Base-by-base conservation (phyloP, 2,329 filamentous ascomycete species). In the Simplicillium aogashimaense region DNA sequence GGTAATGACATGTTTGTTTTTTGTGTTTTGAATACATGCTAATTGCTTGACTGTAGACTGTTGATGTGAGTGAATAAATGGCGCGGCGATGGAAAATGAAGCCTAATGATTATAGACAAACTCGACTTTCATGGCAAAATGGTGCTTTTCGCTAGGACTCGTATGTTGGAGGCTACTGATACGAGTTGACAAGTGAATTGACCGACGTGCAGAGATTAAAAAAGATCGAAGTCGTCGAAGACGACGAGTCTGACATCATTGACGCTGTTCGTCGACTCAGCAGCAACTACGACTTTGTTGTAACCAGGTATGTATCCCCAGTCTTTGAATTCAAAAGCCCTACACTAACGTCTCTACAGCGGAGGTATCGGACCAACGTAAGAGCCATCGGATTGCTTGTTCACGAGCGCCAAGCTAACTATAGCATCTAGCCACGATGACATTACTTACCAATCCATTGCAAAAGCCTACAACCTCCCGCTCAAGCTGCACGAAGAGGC, bases 361-460 rank as follows among this genome's bases (percentile, higher is more conserved):
- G 90, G 92, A 49, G 90, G 92, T 25, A 97, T 98, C 55, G 90
- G 90, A 10, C 92, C 92, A 48, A 97, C 90, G 84, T 90, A 65
- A 67, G 81, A 20, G 12, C 14, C 25, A 14, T 13, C 29, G 18
- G 13, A n/a, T 16, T 16, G 4, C 15, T 10, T 31, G 13, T 16
- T 29, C 17, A 36, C 15, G 11, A n/a, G 14, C 20, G 5, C 33
- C 16, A 14, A 30, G 37, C 54, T 56, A 32, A 57, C 39, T 30
- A 36, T 34, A 17, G 30, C 25, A 35, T 40, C 46, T 50, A 94
- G 86, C 41, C 90, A 97, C 67, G 92, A 98, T 61, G 92, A 98
- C 58, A 97, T 97, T 51, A 97, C 92, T 18, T 98, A 98, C 65
- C 73, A 85, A 55, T 90, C 87, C 31, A 94, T 98, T 58, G 89